Evolutionary conservation across 1,284 basidiomycete species (phyloP).

Genomic region (Sanghuangporus baumii): DNA sequence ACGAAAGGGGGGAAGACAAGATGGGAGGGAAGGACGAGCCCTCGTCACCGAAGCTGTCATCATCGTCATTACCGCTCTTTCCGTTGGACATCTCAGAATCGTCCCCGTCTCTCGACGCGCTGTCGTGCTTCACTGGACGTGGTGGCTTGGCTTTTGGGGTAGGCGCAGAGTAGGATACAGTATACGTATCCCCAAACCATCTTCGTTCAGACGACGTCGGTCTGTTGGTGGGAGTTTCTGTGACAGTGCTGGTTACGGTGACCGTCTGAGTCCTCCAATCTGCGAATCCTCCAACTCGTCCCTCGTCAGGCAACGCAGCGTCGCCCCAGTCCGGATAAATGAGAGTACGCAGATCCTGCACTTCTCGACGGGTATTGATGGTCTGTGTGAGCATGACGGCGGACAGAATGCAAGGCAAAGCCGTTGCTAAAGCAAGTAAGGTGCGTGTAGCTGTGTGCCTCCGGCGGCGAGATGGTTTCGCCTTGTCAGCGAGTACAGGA

Average conservation of each 20-base stretch:
- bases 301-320: neutral
- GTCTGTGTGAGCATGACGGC: slow-evolving; percentile 1
- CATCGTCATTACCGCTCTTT: neutral
- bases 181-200: slow-evolving; percentile 13
- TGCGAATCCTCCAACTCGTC: neutral
- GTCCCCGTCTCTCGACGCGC: too few relatives aligned
- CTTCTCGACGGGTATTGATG: slow-evolving; percentile 8
- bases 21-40: neutral
- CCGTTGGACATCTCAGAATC: neutral
- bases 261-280: neutral
- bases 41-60: neutral
- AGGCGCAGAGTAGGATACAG: slow-evolving; percentile 7
- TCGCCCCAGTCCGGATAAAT: neutral
- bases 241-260: slow-evolving; percentile 10
- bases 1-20: slow-evolving; percentile 7
- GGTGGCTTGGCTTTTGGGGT: neutral
- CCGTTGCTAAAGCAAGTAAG: neutral
- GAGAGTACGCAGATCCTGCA: slow-evolving; percentile 2
- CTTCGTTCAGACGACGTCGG: slow-evolving; percentile 11
- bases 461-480: neutral
- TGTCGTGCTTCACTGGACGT: neutral
- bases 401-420: slow-evolving; percentile 8
- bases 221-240: neutral
- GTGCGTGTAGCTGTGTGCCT: neutral
- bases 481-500: neutral